Evolutionary conservation across 345 rosid genomes (phyloP), one percentile per base, ranked within the genome.

Genomic region (Hypericum androsaemum): DNA sequence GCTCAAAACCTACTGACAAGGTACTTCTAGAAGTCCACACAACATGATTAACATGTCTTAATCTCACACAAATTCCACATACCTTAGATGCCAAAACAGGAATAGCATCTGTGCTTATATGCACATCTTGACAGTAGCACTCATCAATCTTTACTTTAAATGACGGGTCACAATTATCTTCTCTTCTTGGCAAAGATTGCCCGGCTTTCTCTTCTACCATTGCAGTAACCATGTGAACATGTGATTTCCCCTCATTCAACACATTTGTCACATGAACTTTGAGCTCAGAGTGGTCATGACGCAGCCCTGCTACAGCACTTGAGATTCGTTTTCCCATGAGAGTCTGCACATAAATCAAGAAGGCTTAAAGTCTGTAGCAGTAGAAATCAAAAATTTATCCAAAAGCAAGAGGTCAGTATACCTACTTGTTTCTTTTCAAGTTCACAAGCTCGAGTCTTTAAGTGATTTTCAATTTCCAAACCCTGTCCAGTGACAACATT

Each of bases 381-480:
- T 54, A 53, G 37, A 51, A 56, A 52, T 38, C 8, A 0, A 3
- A 63, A 28, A 43, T 41, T 41, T 15, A 40, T 43, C 43, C 8
- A 35, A 44, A 13, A 35, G 44, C 6, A 55, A 56, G 37, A 44
- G 45, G 62, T n/a, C 3, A 35, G 62, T 41, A 46, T 50, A 68
- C 83, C 64, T 70, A 92, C 98, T 61, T 65, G 86, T 68, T 83
- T 83, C 80, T 81, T 83, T 77, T 83, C 88, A 73, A 83, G 68
- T 39, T 79, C 89, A 53, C 61, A 72, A 49, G 88, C 77, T 69
- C 59, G 80, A 80, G 75, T 86, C 80, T 84, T 88, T 59, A 94
- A 72, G 67, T 94, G 99, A 37, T 76, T 94, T 76, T 94, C 99
- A 43, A 94, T 94, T 69, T 88, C 95, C 81, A 94, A 43, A 44